Conservation (phyloP, 1,284 basidiomycete species). For the Fistulinella cinereoalba region DNA sequence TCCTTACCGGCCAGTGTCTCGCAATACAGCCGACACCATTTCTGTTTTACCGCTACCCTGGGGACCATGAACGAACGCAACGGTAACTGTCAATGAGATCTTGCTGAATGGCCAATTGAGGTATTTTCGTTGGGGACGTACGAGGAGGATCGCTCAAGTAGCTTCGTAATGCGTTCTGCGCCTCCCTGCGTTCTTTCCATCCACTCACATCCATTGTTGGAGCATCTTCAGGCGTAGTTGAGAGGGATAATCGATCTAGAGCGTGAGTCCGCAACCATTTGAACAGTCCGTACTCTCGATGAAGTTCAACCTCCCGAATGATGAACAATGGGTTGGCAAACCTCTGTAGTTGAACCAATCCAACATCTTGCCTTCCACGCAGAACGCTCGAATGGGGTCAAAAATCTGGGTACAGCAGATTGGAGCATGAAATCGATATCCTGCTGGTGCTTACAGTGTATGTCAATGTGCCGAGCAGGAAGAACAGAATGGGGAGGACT, state of each 20-base stretch:
- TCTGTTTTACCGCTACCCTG: constrained; percentile 87
- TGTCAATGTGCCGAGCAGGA: constrained; percentile 84
- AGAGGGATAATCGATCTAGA: constrained; percentile 46
- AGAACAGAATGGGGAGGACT: constrained; percentile 80
- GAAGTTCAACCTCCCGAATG: constrained; percentile 5
- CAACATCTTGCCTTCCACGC: constrained; percentile 80
- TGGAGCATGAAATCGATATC: not conserved
- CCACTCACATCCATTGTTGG: constrained; percentile 37
- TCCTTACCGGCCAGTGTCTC: constrained; percentile 57
- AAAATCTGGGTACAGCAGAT: constrained; percentile 62
- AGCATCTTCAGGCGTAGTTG: constrained; percentile 14
- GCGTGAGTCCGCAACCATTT: constrained; percentile 66
- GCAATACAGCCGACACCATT: constrained; percentile 64
- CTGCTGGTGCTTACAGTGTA: constrained; percentile 64
- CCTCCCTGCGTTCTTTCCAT: constrained; percentile 84
- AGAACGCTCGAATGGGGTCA: constrained; percentile 85
- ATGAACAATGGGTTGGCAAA: constrained; percentile 27
- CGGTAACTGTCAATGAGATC: constrained; percentile 44
- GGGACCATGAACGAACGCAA: constrained; percentile 88
- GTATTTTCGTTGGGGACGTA: constrained; percentile 28
- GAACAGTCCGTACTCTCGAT: constrained; percentile 58
- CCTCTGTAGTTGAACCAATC: constrained; percentile 79
- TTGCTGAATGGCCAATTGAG: constrained; percentile 1
- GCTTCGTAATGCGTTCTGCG: constrained; percentile 61
- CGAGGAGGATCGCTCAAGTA: constrained; percentile 78